Conservation (phyloP, 2,329 filamentous ascomycete genomes). For the Aspergillus arachidicola region DNA sequence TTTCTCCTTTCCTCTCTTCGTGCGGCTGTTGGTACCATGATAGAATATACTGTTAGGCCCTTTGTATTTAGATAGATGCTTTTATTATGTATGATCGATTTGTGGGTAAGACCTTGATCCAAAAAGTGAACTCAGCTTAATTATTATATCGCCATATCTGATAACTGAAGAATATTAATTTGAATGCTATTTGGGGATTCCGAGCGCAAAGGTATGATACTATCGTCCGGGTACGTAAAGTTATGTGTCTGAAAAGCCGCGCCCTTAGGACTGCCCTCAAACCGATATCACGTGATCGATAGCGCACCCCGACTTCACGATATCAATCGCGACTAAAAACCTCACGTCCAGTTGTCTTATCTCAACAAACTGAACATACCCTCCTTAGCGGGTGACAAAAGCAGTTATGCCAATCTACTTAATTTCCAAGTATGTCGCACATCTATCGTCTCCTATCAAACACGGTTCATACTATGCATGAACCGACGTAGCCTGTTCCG, state of each 20-base stretch:
- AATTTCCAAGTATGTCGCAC: constrained; percentile 43
- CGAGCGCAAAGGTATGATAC: neutral
- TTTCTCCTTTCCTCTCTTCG: constrained; percentile 9
- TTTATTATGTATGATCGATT: constrained; percentile 10
- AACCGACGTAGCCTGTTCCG: neutral
- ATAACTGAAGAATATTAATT: neutral
- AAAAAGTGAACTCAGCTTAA: constrained; percentile 24
- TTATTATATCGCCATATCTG: neutral
- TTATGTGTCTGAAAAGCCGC: neutral
- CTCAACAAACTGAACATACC: neutral
- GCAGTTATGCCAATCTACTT: constrained; percentile 37
- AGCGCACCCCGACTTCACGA: neutral
- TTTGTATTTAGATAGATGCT: constrained; percentile 24
- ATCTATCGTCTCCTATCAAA: neutral
- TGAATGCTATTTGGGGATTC: neutral
- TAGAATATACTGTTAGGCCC: constrained; percentile 23
- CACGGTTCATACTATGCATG: neutral
- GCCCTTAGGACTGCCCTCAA: too few relatives aligned
- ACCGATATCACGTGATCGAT: neutral
- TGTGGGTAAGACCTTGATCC: constrained; percentile 12
- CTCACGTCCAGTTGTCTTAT: neutral
- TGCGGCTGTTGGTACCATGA: constrained; percentile 18
- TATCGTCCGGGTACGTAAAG: neutral
- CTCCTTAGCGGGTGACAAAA: constrained; percentile 1
- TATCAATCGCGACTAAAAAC: neutral